Conservation (phyloP, 345 rosid genomes). For the Pistacia integerrima region DNA sequence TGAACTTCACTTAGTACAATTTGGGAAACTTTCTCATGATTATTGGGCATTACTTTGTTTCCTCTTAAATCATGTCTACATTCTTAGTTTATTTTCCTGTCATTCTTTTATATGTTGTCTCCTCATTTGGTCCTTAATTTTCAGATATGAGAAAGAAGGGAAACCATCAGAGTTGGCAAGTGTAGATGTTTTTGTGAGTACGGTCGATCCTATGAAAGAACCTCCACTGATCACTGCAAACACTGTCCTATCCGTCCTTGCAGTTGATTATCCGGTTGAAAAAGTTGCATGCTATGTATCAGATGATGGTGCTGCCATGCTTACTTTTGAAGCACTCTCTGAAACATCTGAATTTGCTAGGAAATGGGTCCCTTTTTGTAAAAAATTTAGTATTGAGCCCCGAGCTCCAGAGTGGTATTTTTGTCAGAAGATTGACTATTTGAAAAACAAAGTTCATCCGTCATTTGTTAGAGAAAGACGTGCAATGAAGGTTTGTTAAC, state of each 20-base stretch:
- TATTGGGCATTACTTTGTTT: neutral
- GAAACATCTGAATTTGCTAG: conserved; percentile 97
- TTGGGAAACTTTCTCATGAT: conserved; percentile 2
- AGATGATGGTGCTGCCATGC: conserved; percentile 99
- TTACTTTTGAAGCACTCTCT: conserved; percentile 96
- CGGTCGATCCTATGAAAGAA: conserved; percentile 97
- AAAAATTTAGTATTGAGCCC: conserved; percentile 85
- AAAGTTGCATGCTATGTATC: conserved; percentile 96
- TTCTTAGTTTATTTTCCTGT: neutral
- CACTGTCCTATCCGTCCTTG: conserved; percentile 94
- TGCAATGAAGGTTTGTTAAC: conserved; percentile 80
- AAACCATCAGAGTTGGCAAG: conserved; percentile 82
- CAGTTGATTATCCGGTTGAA: conserved; percentile 97
- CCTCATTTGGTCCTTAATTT: conserved; percentile 15
- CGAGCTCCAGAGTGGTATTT: conserved; percentile 99
- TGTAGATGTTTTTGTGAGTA: conserved; percentile 87
- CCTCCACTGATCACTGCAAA: conserved; percentile 99
- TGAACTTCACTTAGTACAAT: neutral
- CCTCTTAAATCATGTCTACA: neutral
- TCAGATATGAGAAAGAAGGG: conserved; percentile 97
- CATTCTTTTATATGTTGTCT: conserved; percentile 1
- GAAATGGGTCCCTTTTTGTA: conserved; percentile 99
- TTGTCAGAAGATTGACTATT: conserved; percentile 89
- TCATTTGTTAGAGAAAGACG: conserved; percentile 96
- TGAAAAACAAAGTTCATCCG: conserved; percentile 93